These are phyloP conservation scores for Sporothrix pseudoabietina DNA, from an alignment of 2,329 filamentous ascomycete genomes.

Conservation along the genomic window DNA sequence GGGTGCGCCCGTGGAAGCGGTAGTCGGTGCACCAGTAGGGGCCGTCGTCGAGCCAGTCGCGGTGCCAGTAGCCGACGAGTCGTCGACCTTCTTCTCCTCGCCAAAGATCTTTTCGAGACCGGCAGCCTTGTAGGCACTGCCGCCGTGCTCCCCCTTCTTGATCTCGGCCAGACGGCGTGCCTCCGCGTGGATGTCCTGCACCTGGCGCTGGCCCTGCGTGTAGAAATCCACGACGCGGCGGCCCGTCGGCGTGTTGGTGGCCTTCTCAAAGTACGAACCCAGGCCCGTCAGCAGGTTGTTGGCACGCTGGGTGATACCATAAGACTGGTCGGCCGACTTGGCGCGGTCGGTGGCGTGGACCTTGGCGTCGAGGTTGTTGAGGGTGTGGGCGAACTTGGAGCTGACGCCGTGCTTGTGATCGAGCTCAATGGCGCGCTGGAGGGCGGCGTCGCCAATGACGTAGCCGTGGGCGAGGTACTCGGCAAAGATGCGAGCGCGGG, in stretches of 20 bases:
- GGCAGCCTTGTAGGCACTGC: conserved; percentile 61
- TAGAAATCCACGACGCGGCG: conserved; percentile 89
- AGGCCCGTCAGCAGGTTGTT: conserved; percentile 66
- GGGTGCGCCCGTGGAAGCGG: conserved; percentile 19
- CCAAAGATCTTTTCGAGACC: conserved; percentile 62
- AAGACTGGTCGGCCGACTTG: conserved; percentile 78
- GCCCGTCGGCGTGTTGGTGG: conserved; percentile 81
- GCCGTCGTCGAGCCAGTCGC: neutral
- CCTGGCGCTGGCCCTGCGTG: conserved; percentile 79
- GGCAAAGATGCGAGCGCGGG: conserved; percentile 85
- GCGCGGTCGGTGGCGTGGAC: conserved; percentile 87
- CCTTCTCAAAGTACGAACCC: conserved; percentile 92
- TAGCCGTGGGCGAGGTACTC: conserved; percentile 98
- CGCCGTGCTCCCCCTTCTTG: conserved; percentile 69
- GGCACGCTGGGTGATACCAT: conserved; percentile 77
- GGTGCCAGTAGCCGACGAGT: neutral
- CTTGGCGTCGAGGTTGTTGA: conserved; percentile 78
- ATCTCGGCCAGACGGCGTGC: conserved; percentile 84
- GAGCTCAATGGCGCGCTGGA: conserved; percentile 81
- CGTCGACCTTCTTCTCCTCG: conserved; percentile 37
- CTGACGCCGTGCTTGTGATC: conserved; percentile 90
- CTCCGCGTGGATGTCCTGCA: conserved; percentile 90
- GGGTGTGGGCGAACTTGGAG: conserved; percentile 72
- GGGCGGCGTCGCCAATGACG: conserved; percentile 71
- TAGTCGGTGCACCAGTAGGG: neutral